These are phyloP conservation scores for Trypanosoma mega DNA, from an alignment of 208 protist genomes.

Conservation along the genomic window DNA sequence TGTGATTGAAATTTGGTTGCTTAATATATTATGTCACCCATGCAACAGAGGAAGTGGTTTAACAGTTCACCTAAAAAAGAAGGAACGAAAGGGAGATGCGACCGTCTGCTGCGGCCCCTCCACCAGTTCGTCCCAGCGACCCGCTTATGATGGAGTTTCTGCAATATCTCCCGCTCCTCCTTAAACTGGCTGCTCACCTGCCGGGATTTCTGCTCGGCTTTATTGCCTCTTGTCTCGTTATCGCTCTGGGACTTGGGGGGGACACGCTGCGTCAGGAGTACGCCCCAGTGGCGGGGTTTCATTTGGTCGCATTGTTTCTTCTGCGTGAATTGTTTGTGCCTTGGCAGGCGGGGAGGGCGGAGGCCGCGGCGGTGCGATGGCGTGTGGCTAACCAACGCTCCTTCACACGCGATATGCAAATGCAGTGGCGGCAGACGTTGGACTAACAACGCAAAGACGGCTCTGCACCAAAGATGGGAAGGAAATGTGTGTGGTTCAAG, in stretches of 20 bases:
- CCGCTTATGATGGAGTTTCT: conserved; percentile 34
- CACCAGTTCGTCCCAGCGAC: not conserved
- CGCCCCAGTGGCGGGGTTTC: conserved; percentile 66
- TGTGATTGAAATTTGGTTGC: too few species aligned
- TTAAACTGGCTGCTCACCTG: conserved; percentile 33
- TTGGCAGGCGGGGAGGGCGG: conserved; percentile 29
- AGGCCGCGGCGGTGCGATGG: conserved; percentile 10
- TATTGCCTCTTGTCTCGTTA: conserved; percentile 39
- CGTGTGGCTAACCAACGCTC: conserved; percentile 28
- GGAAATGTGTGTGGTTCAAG: too few species aligned
- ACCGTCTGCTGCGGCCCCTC: not conserved
- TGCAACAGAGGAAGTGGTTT: too few species aligned
- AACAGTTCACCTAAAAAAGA: too few species aligned
- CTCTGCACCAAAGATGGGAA: too few species aligned
- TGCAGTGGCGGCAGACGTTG: conserved; percentile 58
- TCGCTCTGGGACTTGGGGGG: conserved; percentile 39
- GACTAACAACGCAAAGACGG: conserved; percentile 38
- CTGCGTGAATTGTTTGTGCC: conserved; percentile 51
- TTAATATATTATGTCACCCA: too few species aligned
- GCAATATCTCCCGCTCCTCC: conserved; percentile 51
- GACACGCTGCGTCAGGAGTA: conserved; percentile 35
- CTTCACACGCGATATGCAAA: conserved; percentile 65
- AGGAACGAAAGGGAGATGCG: not conserved
- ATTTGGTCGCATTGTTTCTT: conserved; percentile 55
- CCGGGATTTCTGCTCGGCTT: conserved; percentile 61